Base-by-base conservation (phyloP, 1,284 basidiomycete genomes). In the Sporisorium iseilematis-ciliati region DNA sequence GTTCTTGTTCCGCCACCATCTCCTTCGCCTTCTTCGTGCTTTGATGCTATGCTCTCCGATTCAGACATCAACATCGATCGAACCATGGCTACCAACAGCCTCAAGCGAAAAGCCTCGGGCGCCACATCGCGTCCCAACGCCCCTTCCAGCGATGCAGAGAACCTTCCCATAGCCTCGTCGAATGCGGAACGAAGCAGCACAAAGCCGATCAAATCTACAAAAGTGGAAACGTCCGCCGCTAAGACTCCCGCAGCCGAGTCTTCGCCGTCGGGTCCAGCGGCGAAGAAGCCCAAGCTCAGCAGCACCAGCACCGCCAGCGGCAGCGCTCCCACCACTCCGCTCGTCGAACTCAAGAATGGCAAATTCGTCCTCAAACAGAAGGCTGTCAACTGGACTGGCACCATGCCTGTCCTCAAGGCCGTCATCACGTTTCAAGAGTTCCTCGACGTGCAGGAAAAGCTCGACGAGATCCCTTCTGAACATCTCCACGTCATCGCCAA, bases 341-440 rank as follows among this genome's bases (percentile, higher is more conserved):
- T 86, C 48, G 84, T 86, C 42, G 72, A 75, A 38, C 78, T 87
- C 66, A 86, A 84, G 65, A 81, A 91, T 82, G 91, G 91, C 35
- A 94, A 91, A 82, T 88, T 93, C 0, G 76, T 90, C 4, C 90
- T 93, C 79, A 92, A 89, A 84, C 93, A 95, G 87, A 94, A 92
- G 84, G 86, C 88, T 3, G 81, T 92, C 45, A 89, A 90, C 0
- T 89, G 92, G 61, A 91, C 93, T 82, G 91, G 92, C 80, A 89
- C 90, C 76, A 91, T 91, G 31, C 91, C 93, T 80, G 92, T 92
- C 7, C 89, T 95, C 82, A 60, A 75, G 67, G 77, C 77, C 4
- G 69, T 79, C 65, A 72, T 82, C 7, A 50, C 33, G 1, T 78
- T 83, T 46, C 81, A 83, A 33, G 71, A 71, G 20, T 79, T 55